These are phyloP conservation scores for Cicer pinnatifidum DNA, from an alignment of 306 rosid species.

Conservation along the genomic window DNA sequence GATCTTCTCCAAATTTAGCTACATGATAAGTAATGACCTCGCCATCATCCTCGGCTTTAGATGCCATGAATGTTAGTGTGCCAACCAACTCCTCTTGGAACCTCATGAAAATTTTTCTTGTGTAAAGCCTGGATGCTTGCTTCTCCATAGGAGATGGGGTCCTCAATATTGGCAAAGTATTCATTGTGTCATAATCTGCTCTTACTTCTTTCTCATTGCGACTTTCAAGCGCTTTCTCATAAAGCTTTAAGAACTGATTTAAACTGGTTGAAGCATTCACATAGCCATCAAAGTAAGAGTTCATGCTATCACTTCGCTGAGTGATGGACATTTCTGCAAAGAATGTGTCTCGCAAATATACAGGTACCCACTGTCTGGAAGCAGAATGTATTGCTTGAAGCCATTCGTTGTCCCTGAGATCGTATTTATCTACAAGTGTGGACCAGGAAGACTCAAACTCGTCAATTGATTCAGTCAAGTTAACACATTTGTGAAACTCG, in stretches of 20 bases:
- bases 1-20: constrained; percentile 38
- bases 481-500: constrained; percentile 93
- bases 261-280: constrained; percentile 95
- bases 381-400: constrained; percentile 80
- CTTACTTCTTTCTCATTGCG: constrained; percentile 98
- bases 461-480: constrained; percentile 88
- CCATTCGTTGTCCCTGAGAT: constrained; percentile 93
- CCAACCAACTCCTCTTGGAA: constrained; percentile 98
- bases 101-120: constrained; percentile 80
- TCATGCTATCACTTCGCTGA: constrained; percentile 98
- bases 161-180: constrained; percentile 69
- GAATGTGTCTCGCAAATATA: constrained; percentile 86
- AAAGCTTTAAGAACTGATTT: constrained; percentile 90
- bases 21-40: constrained; percentile 17
- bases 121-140: constrained; percentile 92
- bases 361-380: constrained; percentile 95
- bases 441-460: constrained; percentile 97
- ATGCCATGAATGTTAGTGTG: constrained; percentile 87
- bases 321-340: constrained; percentile 99
- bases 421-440: constrained; percentile 79
- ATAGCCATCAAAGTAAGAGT: constrained; percentile 98
- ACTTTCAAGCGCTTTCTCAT: constrained; percentile 97
- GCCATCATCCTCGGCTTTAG: constrained; percentile 71
- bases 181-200: constrained; percentile 97
- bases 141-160: constrained; percentile 99